phyloP scores from a whole-genome alignment of 78 protist species.

The Salpingoeca rosetta region DNA sequence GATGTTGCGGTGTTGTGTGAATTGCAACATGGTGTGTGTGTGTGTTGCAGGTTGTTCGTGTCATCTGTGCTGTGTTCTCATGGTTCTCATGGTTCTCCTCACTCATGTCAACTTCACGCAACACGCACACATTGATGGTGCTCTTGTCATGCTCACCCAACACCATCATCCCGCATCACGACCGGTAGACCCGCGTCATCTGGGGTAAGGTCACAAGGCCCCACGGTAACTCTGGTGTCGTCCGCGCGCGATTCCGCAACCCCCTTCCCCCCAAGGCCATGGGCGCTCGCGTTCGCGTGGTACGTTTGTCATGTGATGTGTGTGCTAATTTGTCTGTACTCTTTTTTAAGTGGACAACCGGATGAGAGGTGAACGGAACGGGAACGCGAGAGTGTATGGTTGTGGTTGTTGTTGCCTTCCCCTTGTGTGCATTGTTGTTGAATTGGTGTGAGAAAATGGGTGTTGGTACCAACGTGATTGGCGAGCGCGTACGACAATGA shows the following conservation, averaged over 20 bases:
- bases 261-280: slow-evolving; percentile 85
- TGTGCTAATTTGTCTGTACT: background rate
- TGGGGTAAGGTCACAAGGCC: slow-evolving; percentile 88
- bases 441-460: too few species aligned
- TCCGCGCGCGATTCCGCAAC: slow-evolving; percentile 82
- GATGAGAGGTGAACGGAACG: background rate
- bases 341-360: background rate
- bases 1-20: too few species aligned
- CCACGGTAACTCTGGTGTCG: slow-evolving; percentile 94
- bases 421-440: background rate
- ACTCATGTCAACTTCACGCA: too few species aligned
- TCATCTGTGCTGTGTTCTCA: too few species aligned
- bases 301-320: slow-evolving; percentile 1
- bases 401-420: background rate
- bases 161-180: too few species aligned
- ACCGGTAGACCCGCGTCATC: slow-evolving; percentile 61
- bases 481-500: background rate
- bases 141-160: too few species aligned
- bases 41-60: too few species aligned
- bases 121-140: too few species aligned
- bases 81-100: too few species aligned
- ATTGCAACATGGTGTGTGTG: too few species aligned
- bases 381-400: background rate
- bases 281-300: slow-evolving; percentile 79
- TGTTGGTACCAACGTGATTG: background rate